phyloP scores from a whole-genome alignment of 129 eudicot species.

The Mikania micrantha region DNA sequence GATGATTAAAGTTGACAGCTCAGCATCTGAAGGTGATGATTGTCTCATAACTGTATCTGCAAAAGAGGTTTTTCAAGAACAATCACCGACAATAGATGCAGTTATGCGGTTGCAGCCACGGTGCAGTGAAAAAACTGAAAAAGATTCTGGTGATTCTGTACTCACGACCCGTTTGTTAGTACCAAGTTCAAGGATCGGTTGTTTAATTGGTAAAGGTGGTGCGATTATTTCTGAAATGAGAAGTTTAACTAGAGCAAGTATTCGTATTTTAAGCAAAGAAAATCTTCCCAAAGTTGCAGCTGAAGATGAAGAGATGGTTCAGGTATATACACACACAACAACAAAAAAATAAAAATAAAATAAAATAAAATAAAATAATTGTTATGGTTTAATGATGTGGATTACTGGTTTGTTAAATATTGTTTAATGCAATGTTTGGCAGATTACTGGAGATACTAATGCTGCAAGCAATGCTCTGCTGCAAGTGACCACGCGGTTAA shows the following conservation, averaged over 20 bases:
- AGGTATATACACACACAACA: constrained; percentile 40
- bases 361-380: no score
- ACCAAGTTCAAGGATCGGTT: constrained; percentile 61
- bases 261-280: constrained; percentile 69
- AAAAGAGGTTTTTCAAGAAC: constrained; percentile 61
- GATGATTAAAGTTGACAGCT: constrained; percentile 68
- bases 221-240: constrained; percentile 73
- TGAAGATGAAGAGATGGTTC: constrained; percentile 87
- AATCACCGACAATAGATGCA: constrained; percentile 74
- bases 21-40: constrained; percentile 71
- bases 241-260: constrained; percentile 68
- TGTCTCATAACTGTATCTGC: constrained; percentile 80
- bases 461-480: constrained; percentile 61
- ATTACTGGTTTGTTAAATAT: not conserved
- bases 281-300: constrained; percentile 82
- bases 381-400: not conserved
- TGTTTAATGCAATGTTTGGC: constrained; percentile 1
- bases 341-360: no score
- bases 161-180: constrained; percentile 76
- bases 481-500: constrained; percentile 64
- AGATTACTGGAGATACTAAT: constrained; percentile 80
- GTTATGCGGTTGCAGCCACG: constrained; percentile 75
- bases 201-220: constrained; percentile 90
- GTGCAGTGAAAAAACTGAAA: constrained; percentile 72
- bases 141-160: constrained; percentile 48